phyloP scores from a whole-genome alignment of 768 basidiomycete genomes.

The Asterophora parasitica region DNA sequence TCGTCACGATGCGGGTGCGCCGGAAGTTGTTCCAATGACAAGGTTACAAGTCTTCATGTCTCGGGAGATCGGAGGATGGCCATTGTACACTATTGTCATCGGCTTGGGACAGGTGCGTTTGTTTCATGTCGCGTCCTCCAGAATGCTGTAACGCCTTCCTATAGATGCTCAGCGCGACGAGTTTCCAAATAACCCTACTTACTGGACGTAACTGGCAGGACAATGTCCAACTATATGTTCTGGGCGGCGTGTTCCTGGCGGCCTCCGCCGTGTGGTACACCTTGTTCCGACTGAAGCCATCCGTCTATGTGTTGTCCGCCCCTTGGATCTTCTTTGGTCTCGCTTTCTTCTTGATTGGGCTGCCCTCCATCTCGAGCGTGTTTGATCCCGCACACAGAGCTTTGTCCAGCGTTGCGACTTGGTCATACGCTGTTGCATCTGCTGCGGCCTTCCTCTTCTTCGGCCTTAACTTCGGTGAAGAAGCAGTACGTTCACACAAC shows the following conservation, averaged over 20 bases:
- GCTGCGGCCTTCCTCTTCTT: constrained; percentile 92
- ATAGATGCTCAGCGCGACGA: constrained; percentile 84
- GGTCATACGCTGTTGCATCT: constrained; percentile 90
- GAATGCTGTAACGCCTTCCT: constrained; percentile 7
- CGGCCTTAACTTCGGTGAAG: constrained; percentile 95
- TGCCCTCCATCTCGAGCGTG: constrained; percentile 67
- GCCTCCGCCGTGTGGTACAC: constrained; percentile 87
- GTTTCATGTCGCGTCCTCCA: background rate
- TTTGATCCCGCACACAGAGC: constrained; percentile 60
- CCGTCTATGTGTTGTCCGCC: constrained; percentile 76
- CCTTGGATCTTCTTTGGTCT: constrained; percentile 92
- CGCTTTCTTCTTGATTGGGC: constrained; percentile 87
- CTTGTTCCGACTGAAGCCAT: constrained; percentile 83
- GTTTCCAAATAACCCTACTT: constrained; percentile 91
- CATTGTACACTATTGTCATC: constrained; percentile 86
- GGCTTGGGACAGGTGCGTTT: constrained; percentile 68
- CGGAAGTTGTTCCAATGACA: constrained; percentile 75
- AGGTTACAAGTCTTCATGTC: constrained; percentile 81
- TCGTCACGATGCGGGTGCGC: constrained; percentile 43
- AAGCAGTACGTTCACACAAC: constrained; percentile 57
- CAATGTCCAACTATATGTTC: constrained; percentile 79
- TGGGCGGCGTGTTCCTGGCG: constrained; percentile 84
- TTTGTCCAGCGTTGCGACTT: constrained; percentile 76
- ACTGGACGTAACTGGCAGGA: constrained; percentile 83
- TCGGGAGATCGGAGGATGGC: constrained; percentile 80